A percentile compares a stretch with the other conserved stretches of the same genome.
phyloP scores from a whole-genome alignment of 768 basidiomycete species.

The Cystofilobasidium capitatum region DNA sequence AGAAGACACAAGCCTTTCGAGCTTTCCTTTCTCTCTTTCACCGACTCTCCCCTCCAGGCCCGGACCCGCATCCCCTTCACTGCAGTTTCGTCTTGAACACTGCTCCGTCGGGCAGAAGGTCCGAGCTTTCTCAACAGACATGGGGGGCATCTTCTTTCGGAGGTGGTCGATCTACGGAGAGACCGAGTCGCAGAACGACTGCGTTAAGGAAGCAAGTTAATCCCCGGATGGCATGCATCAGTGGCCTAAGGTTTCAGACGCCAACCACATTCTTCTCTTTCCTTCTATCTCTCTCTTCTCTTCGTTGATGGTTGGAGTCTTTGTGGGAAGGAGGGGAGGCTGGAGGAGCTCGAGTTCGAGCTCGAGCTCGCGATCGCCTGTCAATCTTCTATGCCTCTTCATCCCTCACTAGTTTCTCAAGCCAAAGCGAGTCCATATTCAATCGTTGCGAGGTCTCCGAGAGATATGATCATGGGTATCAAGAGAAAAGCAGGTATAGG shows the following conservation, averaged over 20 bases:
- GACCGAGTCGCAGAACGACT: conserved; percentile 1
- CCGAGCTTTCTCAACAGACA: not conserved
- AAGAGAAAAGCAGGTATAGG: not conserved
- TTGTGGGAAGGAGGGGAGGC: too few species aligned
- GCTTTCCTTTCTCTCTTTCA: not conserved
- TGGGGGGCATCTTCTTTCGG: not conserved
- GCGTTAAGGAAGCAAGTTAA: not conserved
- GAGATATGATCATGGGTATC: too few species aligned
- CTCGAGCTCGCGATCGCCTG: too few species aligned
- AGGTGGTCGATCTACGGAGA: not conserved
- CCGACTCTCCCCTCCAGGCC: conserved; percentile 2
- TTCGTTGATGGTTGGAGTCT: too few species aligned
- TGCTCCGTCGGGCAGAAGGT: not conserved
- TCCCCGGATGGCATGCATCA: not conserved
- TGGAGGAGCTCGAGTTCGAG: too few species aligned
- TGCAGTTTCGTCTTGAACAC: conserved; percentile 6
- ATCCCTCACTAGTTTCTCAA: too few species aligned
- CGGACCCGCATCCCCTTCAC: not conserved
- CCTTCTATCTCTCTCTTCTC: not conserved
- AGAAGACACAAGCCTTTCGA: not conserved
- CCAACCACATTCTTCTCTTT: not conserved
- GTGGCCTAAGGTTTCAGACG: not conserved
- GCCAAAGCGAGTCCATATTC: too few species aligned
- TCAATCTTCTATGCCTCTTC: too few species aligned
- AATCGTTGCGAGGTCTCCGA: too few species aligned